These are phyloP conservation scores for Triticum dicoccoides DNA, from an alignment of 176 grass and related monocot genomes.

Conservation along the genomic window DNA sequence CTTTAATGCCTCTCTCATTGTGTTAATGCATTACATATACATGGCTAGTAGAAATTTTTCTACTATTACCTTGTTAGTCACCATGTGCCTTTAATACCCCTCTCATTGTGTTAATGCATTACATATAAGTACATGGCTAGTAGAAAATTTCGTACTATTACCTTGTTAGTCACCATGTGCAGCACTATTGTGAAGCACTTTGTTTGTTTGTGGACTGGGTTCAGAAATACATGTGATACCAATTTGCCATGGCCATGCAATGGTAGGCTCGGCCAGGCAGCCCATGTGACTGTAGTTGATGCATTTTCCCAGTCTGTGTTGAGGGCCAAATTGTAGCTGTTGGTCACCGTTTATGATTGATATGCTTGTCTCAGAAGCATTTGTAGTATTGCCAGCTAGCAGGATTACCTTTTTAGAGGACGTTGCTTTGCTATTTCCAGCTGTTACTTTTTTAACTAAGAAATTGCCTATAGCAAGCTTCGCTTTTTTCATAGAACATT, in stretches of 20 bases:
- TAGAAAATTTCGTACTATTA: not conserved
- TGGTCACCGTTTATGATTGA: not conserved
- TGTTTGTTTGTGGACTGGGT: not conserved
- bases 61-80: not conserved
- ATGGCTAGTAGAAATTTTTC: not conserved
- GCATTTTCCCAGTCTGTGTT: not conserved
- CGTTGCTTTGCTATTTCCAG: not conserved
- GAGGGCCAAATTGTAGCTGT: not conserved
- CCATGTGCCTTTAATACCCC: not conserved
- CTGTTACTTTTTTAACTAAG: not conserved
- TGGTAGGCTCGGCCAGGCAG: not conserved
- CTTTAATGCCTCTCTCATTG: not conserved
- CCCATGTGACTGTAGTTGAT: not conserved
- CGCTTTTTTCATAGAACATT: not conserved
- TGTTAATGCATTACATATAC: not conserved
- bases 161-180: not conserved
- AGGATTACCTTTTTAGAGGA: not conserved
- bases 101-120: not conserved
- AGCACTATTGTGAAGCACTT: not conserved
- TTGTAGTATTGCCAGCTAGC: not conserved
- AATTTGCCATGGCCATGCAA: not conserved
- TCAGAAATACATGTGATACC: not conserved
- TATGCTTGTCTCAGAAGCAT: constrained; percentile 17
- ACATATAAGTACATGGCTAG: not conserved
- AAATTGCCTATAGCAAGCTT: not conserved